phyloP scores from a whole-genome alignment of 768 basidiomycete species.

The Termitomyces sp. region DNA sequence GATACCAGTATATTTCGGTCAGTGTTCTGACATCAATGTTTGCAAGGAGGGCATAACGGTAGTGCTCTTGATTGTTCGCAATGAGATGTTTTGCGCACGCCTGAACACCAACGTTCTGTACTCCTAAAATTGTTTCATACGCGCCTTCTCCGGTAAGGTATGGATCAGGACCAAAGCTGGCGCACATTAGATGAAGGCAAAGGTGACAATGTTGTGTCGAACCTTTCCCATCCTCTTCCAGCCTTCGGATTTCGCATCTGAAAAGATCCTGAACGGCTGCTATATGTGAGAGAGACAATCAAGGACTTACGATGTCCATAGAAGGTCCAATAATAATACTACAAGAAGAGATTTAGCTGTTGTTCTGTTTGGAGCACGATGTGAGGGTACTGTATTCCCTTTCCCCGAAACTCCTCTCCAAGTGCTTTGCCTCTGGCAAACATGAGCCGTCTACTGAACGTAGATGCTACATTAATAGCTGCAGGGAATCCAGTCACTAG shows the following conservation, averaged over 20 bases:
- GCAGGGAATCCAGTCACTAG: conserved; percentile 54
- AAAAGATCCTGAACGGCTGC: background rate
- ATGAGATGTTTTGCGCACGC: conserved; percentile 55
- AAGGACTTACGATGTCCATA: conserved; percentile 43
- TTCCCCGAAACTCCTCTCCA: conserved; percentile 63
- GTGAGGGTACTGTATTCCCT: conserved; percentile 59
- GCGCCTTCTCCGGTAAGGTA: conserved; percentile 61
- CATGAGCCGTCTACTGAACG: conserved; percentile 63
- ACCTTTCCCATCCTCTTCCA: conserved; percentile 50
- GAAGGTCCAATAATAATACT: conserved; percentile 50
- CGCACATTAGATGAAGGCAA: background rate
- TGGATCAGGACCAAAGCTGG: conserved; percentile 56
- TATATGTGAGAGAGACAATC: background rate
- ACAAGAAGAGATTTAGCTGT: conserved; percentile 7
- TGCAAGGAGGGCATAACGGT: conserved; percentile 43
- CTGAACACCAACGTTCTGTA: conserved; percentile 60
- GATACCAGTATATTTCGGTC: conserved; percentile 50
- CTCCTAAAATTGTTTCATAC: conserved; percentile 54
- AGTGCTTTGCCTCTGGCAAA: conserved; percentile 58
- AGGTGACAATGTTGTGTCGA: background rate
- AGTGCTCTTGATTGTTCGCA: conserved; percentile 50
- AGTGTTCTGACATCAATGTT: conserved; percentile 56
- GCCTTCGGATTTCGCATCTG: conserved; percentile 54
- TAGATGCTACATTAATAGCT: conserved; percentile 49
- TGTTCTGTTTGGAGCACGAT: too few species aligned